Percentiles rank a stretch among this genome's conserved stretches.
These are phyloP conservation scores for Eremothecium coryli DNA, from an alignment of 1,139 yeast species.

Conservation along the genomic window DNA sequence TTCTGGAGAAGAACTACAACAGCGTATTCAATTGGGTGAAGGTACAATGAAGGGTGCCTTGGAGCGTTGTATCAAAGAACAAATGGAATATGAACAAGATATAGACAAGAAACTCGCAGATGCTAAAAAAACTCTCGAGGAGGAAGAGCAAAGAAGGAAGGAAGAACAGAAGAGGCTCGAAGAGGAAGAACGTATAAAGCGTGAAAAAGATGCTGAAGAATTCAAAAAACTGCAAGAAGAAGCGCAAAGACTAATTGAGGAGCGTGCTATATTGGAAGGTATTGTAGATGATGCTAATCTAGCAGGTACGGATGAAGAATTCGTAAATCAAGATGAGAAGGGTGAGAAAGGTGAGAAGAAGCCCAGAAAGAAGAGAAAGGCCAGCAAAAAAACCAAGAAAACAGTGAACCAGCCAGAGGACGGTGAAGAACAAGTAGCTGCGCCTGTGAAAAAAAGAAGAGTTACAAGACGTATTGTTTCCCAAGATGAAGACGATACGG, in stretches of 20 bases:
- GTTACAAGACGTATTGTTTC: slow-evolving; percentile 14
- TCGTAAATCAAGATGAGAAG: slow-evolving; percentile 17
- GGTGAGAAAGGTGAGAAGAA: slow-evolving; percentile 17
- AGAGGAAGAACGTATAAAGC: slow-evolving; percentile 39
- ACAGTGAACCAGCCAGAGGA: slow-evolving; percentile 14
- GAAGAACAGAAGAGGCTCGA: slow-evolving; percentile 41
- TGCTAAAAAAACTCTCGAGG: slow-evolving; percentile 38
- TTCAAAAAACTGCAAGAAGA: slow-evolving; percentile 67
- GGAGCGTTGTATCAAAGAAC: slow-evolving; percentile 62
- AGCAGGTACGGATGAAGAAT: slow-evolving; percentile 10
- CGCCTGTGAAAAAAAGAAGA: slow-evolving; percentile 15
- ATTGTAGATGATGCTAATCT: slow-evolving; percentile 20
- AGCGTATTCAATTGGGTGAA: slow-evolving; percentile 77
- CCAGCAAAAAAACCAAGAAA: slow-evolving; percentile 20
- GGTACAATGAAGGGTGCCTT: slow-evolving; percentile 66
- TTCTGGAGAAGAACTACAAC: slow-evolving; percentile 67
- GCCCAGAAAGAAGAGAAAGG: slow-evolving; percentile 15
- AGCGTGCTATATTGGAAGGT: slow-evolving; percentile 31
- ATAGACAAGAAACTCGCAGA: slow-evolving; percentile 56
- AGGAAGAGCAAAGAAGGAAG: slow-evolving; percentile 48
- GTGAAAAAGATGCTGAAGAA: slow-evolving; percentile 43
- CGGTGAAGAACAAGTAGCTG: slow-evolving; percentile 22
- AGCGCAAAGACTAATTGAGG: slow-evolving; percentile 49
- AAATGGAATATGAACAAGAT: slow-evolving; percentile 54
- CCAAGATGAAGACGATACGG: slow-evolving; percentile 20